Conservation (phyloP, 116 monocot species). For the Posidonia oceanica region DNA sequence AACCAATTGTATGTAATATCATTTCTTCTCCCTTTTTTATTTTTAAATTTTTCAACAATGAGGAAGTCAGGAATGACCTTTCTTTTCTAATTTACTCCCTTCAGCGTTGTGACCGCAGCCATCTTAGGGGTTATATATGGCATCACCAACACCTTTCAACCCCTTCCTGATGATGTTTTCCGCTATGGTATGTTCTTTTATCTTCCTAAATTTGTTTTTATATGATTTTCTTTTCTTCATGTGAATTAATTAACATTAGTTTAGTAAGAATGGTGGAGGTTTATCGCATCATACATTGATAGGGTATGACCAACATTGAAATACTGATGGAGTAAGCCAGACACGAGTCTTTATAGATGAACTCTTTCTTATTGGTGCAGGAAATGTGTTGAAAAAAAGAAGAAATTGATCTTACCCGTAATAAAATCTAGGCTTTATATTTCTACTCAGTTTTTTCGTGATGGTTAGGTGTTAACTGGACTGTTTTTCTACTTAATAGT, state of each 20-base stretch:
- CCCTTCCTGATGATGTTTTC: conserved; percentile 71
- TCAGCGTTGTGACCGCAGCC: conserved; percentile 52
- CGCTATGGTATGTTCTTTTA: conserved; percentile 40
- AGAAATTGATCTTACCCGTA: neutral
- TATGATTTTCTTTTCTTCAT: neutral
- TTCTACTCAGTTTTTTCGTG: neutral
- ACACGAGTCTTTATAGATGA: too few relatives aligned
- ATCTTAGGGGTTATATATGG: conserved; percentile 68
- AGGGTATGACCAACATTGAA: too few relatives aligned
- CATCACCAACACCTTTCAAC: conserved; percentile 65
- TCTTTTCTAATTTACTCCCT: conserved; percentile 9
- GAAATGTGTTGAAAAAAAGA: neutral
- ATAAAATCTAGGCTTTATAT: neutral
- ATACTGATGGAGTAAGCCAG: too few relatives aligned
- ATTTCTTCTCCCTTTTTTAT: neutral
- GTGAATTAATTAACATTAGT: too few relatives aligned
- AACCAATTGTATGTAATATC: conserved; percentile 62
- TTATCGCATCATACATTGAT: too few relatives aligned
- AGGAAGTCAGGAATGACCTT: neutral
- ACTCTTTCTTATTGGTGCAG: too few relatives aligned
- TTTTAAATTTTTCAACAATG: neutral
- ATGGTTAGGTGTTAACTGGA: neutral
- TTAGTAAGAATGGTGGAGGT: too few relatives aligned
- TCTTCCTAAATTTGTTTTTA: neutral
- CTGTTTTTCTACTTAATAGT: neutral